Base-by-base conservation (phyloP, 352 stramenopile species). In the Phytopythium boreale region DNA sequence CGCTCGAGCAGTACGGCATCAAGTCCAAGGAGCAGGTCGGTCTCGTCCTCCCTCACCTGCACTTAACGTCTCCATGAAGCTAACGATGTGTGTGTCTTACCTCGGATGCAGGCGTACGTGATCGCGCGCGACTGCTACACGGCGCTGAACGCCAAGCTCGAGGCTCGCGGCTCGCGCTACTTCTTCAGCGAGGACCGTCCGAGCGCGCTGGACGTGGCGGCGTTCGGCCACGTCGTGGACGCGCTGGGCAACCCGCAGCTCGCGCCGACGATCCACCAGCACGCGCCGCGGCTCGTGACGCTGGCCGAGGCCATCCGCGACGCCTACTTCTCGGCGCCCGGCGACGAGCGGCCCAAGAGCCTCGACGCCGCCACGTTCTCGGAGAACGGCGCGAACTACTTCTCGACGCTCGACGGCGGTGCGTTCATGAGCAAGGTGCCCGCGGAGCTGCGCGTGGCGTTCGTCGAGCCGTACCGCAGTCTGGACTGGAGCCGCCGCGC, bases 221-320 rank as follows among this genome's bases (percentile, higher is more conserved):
- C 93, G 15, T 93, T 96, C 73, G 87, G 87, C 27, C 87, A 96
- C 70, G 72, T 92, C 52, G 84, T 92, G 34, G 87, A 96, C 43
- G 84, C 84, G 11, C 67, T 96, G 24, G 78, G 80, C 62, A 89
- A 94, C 66, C 69, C 74, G 22, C 87, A 94, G 64, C 71, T 96
- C 22, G 73, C 72, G 51, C 70, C 84, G 29, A 86, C 87, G 0
- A 67, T 96, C 55, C 75, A 90, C 58, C 79, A 93, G 61, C 84
- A 92, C 67, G 85, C 82, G 24, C 84, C 87, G 59, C 67, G 87
- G 36, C 78, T 96, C 27, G 77, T 96, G 20, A 70, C 74, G n/a
- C 72, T 93, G 27, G 80, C 87, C 12, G 82, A 93, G 67, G 70
- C 63, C 22, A 79, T 96, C 50, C 85, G 87, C 6, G 82, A 92